phyloP scores from a whole-genome alignment of 441 rosid genomes.

The Pelargonium cotyledonis region DNA sequence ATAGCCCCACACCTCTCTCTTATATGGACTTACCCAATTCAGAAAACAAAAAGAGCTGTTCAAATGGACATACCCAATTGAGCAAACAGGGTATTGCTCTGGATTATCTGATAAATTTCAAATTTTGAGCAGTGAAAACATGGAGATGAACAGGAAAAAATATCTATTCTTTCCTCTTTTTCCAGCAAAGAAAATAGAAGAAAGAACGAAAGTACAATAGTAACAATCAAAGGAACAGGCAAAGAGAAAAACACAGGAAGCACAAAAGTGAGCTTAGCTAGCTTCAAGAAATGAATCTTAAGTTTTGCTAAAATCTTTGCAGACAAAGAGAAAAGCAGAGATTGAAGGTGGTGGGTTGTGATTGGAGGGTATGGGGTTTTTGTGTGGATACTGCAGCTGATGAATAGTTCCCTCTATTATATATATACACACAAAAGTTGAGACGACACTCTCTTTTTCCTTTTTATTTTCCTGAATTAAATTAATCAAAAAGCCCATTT shows the following conservation, averaged over 20 bases:
- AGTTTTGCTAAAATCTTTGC: constrained; percentile 17
- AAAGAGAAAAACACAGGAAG: constrained; percentile 12
- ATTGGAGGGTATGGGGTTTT: constrained; percentile 39
- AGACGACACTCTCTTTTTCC: constrained; percentile 15
- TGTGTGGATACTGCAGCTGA: constrained; percentile 37
- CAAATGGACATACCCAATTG: constrained; percentile 21
- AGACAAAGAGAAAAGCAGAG: constrained; percentile 16
- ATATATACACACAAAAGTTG: constrained; percentile 7
- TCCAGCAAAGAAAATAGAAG: constrained; percentile 22
- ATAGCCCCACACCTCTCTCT: no score
- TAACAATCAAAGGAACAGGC: not conserved
- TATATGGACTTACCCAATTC: no score
- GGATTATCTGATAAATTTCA: no score
- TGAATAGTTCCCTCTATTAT: constrained; percentile 31
- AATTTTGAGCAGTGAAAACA: constrained; percentile 15
- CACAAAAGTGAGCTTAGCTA: constrained; percentile 18
- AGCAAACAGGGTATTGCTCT: constrained; percentile 7
- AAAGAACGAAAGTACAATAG: not conserved
- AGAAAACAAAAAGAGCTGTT: constrained; percentile 1
- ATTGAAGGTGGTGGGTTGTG: constrained; percentile 35
- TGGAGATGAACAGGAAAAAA: constrained; percentile 24
- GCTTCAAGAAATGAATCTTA: constrained; percentile 35
- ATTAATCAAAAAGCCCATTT: not conserved
- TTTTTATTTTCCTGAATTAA: not conserved
- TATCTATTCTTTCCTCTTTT: constrained; percentile 26